These are phyloP conservation scores for Delonix regia DNA, from an alignment of 306 rosid genomes.

Conservation along the genomic window DNA sequence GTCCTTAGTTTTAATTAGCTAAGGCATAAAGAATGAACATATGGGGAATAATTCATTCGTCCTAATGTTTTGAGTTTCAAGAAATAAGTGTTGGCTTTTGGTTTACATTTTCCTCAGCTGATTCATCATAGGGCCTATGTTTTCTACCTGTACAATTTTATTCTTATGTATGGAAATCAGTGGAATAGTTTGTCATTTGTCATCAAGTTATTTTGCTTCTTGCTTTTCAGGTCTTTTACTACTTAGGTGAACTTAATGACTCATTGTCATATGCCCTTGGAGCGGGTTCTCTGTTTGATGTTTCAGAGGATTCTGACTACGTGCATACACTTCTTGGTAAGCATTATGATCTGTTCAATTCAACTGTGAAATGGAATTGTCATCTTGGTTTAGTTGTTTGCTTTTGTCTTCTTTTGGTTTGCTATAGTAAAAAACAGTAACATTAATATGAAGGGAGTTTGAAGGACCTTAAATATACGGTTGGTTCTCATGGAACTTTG, in stretches of 20 bases:
- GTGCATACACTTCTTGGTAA: conserved; percentile 96
- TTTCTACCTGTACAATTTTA: not conserved
- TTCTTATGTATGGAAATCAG: conserved; percentile 12
- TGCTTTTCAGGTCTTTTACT: conserved; percentile 79
- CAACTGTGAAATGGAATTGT: not conserved
- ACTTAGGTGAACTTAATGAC: conserved; percentile 94
- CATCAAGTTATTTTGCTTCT: conserved; percentile 5
- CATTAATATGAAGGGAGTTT: not conserved
- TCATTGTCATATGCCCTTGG: conserved; percentile 95
- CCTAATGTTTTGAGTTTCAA: not conserved
- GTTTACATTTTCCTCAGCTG: conserved; percentile 2
- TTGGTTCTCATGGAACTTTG: not conserved
- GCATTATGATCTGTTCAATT: conserved; percentile 27
- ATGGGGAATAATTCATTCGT: not conserved
- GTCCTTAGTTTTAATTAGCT: not conserved
- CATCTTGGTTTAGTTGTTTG: conserved; percentile 10
- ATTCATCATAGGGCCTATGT: conserved; percentile 4
- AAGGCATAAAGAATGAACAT: not conserved
- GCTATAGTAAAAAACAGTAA: not conserved
- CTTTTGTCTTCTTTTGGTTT: conserved; percentile 15
- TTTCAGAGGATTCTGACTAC: conserved; percentile 92
- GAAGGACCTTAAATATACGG: not conserved
- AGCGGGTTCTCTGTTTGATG: conserved; percentile 89
- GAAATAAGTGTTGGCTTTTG: not conserved
- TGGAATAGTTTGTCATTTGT: conserved; percentile 26